A percentile compares a stretch with the other conserved stretches of the same genome.
phyloP scores from a whole-genome alignment of 805 yeast species.

The baker's yeast (Saccharomyces cerevisiae) region DNA sequence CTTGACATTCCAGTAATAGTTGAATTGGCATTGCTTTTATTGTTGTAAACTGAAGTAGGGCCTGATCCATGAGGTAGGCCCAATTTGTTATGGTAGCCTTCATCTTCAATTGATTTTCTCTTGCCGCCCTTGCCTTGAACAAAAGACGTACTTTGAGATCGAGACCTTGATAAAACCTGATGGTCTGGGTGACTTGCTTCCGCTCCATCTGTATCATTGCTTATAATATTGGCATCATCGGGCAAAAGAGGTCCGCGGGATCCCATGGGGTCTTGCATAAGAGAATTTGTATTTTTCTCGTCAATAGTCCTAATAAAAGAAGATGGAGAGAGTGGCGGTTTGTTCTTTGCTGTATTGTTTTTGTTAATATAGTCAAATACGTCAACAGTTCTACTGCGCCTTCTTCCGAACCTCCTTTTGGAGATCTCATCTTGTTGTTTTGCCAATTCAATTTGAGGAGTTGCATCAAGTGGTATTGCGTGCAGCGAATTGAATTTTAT shows the following conservation, averaged over 20 bases:
- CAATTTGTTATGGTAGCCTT: background rate
- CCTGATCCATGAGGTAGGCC: background rate
- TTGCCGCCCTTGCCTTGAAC: background rate
- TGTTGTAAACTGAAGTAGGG: background rate
- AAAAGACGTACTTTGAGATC: slow-evolving; percentile 5
- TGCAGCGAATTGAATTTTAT: slow-evolving; percentile 1
- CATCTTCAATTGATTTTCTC: background rate
- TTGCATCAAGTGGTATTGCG: background rate
- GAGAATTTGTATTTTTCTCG: background rate
- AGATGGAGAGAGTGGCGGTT: background rate
- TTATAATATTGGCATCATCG: background rate
- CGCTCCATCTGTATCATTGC: background rate
- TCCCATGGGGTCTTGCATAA: background rate
- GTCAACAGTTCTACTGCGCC: slow-evolving; percentile 29
- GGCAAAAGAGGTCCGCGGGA: background rate
- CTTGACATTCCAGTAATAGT: slow-evolving; percentile 13
- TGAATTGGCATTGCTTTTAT: background rate
- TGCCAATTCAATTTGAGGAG: background rate
- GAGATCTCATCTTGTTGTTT: background rate
- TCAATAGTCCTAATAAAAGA: background rate
- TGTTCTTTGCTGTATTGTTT: background rate
- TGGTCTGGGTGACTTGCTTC: background rate
- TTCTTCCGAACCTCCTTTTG: slow-evolving; percentile 10
- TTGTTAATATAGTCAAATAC: slow-evolving; percentile 14
- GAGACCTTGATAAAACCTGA: background rate